phyloP scores from a whole-genome alignment of 2,329 filamentous ascomycete species.

The Macrophomina pseudophaseolina region DNA sequence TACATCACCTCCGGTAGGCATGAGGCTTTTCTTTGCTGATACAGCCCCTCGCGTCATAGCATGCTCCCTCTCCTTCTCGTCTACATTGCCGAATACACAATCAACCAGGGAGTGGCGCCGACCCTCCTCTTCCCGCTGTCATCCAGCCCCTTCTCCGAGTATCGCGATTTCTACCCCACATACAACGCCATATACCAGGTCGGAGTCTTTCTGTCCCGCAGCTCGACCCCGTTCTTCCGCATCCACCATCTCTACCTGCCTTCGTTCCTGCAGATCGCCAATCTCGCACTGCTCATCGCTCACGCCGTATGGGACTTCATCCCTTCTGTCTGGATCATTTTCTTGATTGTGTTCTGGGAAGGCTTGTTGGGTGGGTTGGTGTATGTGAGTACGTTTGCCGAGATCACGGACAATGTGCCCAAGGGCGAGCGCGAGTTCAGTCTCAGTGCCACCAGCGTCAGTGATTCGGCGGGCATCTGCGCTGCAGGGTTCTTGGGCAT shows the following conservation, averaged over 20 bases:
- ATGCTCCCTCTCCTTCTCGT: constrained; percentile 93
- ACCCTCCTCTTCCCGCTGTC: constrained; percentile 84
- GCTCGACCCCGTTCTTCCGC: constrained; percentile 84
- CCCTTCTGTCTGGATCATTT: constrained; percentile 85
- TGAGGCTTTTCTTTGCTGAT: not conserved
- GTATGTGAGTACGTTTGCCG: constrained; percentile 95
- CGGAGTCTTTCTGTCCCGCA: constrained; percentile 92
- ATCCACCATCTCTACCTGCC: constrained; percentile 82
- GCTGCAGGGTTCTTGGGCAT: constrained; percentile 85
- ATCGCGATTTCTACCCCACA: constrained; percentile 88
- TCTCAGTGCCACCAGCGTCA: constrained; percentile 85
- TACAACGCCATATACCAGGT: constrained; percentile 95
- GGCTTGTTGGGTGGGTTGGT: constrained; percentile 88
- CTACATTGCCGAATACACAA: constrained; percentile 95
- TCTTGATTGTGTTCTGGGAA: constrained; percentile 89
- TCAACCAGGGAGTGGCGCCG: constrained; percentile 92
- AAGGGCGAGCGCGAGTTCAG: constrained; percentile 86
- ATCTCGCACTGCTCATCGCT: constrained; percentile 72
- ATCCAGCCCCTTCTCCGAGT: constrained; percentile 77
- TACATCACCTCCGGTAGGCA: not conserved
- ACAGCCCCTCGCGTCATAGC: constrained; percentile 40
- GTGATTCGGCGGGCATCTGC: constrained; percentile 89
- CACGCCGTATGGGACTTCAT: constrained; percentile 84
- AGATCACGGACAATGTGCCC: constrained; percentile 84
- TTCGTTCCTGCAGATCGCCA: constrained; percentile 79